These are phyloP conservation scores for Aspergillus bridgeri DNA, from an alignment of 495 filamentous ascomycete genomes.

Conservation along the genomic window DNA sequence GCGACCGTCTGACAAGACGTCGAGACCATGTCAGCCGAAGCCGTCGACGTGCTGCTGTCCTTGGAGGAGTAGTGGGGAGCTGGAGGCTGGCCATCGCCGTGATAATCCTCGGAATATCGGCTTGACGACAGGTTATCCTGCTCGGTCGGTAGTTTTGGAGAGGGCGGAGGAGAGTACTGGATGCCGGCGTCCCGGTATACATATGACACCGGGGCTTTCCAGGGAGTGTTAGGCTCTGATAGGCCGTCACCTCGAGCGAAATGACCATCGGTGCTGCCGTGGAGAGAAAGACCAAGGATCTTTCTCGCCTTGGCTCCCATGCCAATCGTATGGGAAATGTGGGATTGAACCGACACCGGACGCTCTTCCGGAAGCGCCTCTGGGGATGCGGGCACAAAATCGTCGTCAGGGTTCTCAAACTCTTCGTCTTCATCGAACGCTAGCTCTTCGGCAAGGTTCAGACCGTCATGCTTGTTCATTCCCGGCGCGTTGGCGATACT, in stretches of 20 bases:
- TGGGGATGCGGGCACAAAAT: slow-evolving; percentile 27
- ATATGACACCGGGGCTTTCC: slow-evolving; percentile 14
- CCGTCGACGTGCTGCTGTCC: slow-evolving; percentile 29
- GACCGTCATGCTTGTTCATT: slow-evolving; percentile 52
- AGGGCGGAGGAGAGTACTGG: slow-evolving; percentile 79
- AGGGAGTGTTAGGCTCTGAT: slow-evolving; percentile 14
- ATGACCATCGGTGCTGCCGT: slow-evolving; percentile 24
- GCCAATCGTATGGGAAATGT: slow-evolving; percentile 34
- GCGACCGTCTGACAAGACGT: slow-evolving; percentile 68
- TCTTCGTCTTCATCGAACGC: slow-evolving; percentile 78
- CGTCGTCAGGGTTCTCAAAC: slow-evolving; percentile 38
- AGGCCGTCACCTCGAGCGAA: slow-evolving; percentile 20
- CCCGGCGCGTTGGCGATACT: slow-evolving; percentile 50
- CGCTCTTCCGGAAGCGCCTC: slow-evolving; percentile 48
- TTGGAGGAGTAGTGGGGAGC: slow-evolving; percentile 12
- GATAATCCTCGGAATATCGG: background rate
- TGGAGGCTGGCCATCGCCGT: background rate
- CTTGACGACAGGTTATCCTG: slow-evolving; percentile 1
- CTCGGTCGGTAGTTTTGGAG: slow-evolving; percentile 49
- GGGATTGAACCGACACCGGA: slow-evolving; percentile 41
- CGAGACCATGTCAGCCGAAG: slow-evolving; percentile 60
- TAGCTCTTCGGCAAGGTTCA: slow-evolving; percentile 88
- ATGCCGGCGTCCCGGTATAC: slow-evolving; percentile 70
- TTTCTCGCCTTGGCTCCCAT: slow-evolving; percentile 47
- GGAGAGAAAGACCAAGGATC: slow-evolving; percentile 46